Evolutionary conservation across 345 rosid genomes (phyloP).

Genomic region (Citrus unshiu): DNA sequence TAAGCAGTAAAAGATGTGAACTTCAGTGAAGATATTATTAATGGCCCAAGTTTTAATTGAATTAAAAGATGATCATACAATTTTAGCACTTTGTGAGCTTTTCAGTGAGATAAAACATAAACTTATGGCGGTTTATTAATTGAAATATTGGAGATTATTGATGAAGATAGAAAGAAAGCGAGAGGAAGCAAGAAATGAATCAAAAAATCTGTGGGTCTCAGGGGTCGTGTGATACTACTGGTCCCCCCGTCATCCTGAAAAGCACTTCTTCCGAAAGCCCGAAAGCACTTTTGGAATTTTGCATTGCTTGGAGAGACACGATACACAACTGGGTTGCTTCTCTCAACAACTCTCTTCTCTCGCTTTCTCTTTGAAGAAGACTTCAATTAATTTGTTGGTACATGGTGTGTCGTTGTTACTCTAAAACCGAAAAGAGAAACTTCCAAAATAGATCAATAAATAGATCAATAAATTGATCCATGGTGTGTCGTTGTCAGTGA

Average conservation of each 20-base stretch:
- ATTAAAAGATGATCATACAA: no score
- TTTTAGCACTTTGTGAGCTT: neutral
- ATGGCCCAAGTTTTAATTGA: no score
- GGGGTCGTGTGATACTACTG: neutral
- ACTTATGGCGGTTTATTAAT: neutral
- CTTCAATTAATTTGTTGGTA: neutral
- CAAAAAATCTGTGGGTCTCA: neutral
- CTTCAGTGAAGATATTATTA: no score
- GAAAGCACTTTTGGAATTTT: slow-evolving; percentile 17
- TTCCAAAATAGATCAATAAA: slow-evolving; percentile 9
- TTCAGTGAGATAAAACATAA: neutral
- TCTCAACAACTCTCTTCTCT: neutral
- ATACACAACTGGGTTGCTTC: neutral
- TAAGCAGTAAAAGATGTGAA: no score
- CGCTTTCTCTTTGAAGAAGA: neutral
- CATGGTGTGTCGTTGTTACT: neutral
- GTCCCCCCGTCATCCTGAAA: neutral
- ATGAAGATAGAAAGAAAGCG: neutral
- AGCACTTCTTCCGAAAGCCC: neutral
- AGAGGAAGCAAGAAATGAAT: neutral
- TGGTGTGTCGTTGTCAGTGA: no score
- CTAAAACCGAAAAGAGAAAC: slow-evolving; percentile 1
- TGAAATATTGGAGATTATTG: neutral
- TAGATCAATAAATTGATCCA: no score
- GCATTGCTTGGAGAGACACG: neutral